Base-by-base conservation (phyloP, 1,139 yeast genomes). In the Pichia sp. region DNA sequence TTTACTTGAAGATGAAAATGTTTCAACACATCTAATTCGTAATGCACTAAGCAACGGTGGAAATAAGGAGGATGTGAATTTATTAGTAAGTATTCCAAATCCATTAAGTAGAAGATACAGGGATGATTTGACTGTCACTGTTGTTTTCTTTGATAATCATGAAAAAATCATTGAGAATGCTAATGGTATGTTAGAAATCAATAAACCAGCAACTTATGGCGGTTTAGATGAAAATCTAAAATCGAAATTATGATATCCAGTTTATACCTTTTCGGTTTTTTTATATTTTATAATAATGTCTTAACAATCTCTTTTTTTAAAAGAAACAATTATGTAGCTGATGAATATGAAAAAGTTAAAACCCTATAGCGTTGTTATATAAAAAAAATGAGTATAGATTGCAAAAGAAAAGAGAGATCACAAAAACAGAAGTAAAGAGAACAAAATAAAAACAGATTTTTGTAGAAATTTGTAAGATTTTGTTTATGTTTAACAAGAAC, bases 81-180 rank as follows among this genome's bases (percentile, higher is more conserved):
- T 94, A 78, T 69, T 92, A 49, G 82, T 90, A 24, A 83, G 95
- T 43, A 89, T 92, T 46, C 97, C 98, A n/a, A 78, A 87, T 33
- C 97, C 98, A 1, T 76, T 85, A 53, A 85, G 96, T 23, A 79
- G 98, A 64, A 76, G 87, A 41, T 92, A 90, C 65, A 78, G 98
- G 64, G 98, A 92, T 67, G 98, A 92, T 62, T 72, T 92, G 59
- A 90, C 97, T 0, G 97, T 90, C 9, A 89, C 97, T 3, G 98
- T 92, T 26, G 89, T 90, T 4, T 92, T 92, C 65, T 92, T 92
- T 62, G 58, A 59, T 39, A 58, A 59, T 35, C 95, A 94, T 12
- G 73, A 76, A 28, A 62, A 65, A 8, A 68, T 65, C 20, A 66
- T 67, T 2, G 70, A 66, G 35, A 65, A 70, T 49, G 76, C 71